These are phyloP conservation scores for Cydonia oblonga DNA, from an alignment of 331 rosid genomes.

Conservation along the genomic window DNA sequence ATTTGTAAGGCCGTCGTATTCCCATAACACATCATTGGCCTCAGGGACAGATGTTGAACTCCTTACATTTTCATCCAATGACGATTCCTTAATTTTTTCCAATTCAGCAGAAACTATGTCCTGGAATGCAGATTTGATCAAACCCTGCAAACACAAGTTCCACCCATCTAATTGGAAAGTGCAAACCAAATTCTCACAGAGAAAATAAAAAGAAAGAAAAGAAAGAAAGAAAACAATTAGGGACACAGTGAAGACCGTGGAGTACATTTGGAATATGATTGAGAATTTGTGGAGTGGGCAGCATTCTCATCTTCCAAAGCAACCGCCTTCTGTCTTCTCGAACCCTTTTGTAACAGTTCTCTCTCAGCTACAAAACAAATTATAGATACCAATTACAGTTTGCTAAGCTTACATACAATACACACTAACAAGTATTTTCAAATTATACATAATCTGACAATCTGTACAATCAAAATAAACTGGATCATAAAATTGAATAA, in stretches of 20 bases:
- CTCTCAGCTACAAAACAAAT: constrained; percentile 37
- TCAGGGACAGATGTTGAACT: constrained; percentile 9
- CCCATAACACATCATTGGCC: constrained; percentile 48
- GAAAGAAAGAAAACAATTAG: not conserved
- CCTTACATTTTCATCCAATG: constrained; percentile 6
- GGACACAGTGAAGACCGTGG: not conserved
- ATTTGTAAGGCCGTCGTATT: constrained; percentile 40
- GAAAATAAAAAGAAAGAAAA: not conserved
- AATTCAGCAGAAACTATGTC: constrained; percentile 66
- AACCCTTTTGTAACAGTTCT: constrained; percentile 63
- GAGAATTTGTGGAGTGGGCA: constrained; percentile 19
- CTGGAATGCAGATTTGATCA: constrained; percentile 32
- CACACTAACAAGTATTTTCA: not conserved
- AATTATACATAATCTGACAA: not conserved
- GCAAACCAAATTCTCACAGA: not conserved
- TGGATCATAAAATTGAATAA: not conserved
- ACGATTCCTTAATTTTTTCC: constrained; percentile 39
- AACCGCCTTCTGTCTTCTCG: constrained; percentile 60
- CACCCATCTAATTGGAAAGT: not conserved
- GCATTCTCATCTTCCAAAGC: constrained; percentile 60
- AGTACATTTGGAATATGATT: constrained; percentile 25
- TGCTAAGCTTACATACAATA: not conserved
- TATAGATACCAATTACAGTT: not conserved
- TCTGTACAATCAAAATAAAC: not conserved
- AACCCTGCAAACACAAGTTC: constrained; percentile 27